These are phyloP conservation scores for Gracilaria domingensis DNA, from an alignment of 23 red algal genomes.

Conservation along the genomic window DNA sequence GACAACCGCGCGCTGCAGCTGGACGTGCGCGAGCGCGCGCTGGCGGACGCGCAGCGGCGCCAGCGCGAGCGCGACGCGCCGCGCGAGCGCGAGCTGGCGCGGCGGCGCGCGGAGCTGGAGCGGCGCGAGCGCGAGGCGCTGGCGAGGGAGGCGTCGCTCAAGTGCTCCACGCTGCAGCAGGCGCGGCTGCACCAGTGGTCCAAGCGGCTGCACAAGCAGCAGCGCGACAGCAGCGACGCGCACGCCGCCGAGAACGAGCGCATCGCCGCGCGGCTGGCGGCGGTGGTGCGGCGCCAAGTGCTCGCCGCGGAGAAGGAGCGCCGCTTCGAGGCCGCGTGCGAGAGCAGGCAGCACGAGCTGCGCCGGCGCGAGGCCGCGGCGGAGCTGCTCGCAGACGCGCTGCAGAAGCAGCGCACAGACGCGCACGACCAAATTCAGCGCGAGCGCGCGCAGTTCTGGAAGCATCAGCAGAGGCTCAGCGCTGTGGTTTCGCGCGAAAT, in stretches of 20 bases:
- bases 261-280: not conserved
- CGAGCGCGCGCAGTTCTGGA: slow-evolving; percentile 50
- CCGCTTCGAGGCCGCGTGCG: slow-evolving; percentile 23
- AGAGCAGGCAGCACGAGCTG: slow-evolving; percentile 39
- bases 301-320: slow-evolving; percentile 37
- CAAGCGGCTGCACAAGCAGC: slow-evolving; percentile 8
- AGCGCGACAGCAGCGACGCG: not conserved
- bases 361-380: slow-evolving; percentile 40
- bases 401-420: slow-evolving; percentile 30
- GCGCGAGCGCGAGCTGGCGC: slow-evolving; percentile 2
- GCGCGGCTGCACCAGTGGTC: slow-evolving; percentile 38
- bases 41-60: not conserved
- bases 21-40: not conserved
- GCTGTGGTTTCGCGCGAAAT: slow-evolving; percentile 41
- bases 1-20: slow-evolving; percentile 39
- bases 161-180: slow-evolving; percentile 46
- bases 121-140: slow-evolving; percentile 3
- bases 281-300: not conserved
- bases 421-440: slow-evolving; percentile 15
- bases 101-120: not conserved
- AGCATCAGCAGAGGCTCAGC: slow-evolving; percentile 61
- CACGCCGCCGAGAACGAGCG: slow-evolving; percentile 4
- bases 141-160: slow-evolving; percentile 42
- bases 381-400: not conserved
- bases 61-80: not conserved